Evolutionary conservation across 192 early-diverging fungal species (phyloP).

Genomic region (Pilaira anomala): DNA sequence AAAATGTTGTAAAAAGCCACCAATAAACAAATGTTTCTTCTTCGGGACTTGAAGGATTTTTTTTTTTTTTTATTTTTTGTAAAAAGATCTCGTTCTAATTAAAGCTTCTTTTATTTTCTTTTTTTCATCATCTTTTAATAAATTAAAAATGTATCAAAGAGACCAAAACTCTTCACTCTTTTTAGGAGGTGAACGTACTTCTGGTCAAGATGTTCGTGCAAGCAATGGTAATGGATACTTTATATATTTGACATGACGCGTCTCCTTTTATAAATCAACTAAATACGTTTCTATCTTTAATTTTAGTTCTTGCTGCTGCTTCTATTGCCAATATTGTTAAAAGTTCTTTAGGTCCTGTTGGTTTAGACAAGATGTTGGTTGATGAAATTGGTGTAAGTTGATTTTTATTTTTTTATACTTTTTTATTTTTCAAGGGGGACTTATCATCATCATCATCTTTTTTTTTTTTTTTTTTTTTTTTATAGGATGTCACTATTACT

Average conservation of each 20-base stretch:
- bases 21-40: no score
- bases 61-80: no score
- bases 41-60: no score
- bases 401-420: not conserved
- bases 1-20: no score
- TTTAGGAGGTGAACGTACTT: slow-evolving; percentile 85
- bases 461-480: slow-evolving; percentile 1
- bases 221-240: slow-evolving; percentile 79
- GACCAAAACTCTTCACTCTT: slow-evolving; percentile 58
- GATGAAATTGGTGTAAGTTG: slow-evolving; percentile 94
- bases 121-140: slow-evolving; percentile 4
- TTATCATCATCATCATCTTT: not conserved
- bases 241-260: not conserved
- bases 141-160: slow-evolving; percentile 43
- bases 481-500: slow-evolving; percentile 95
- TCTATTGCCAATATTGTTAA: slow-evolving; percentile 99
- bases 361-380: slow-evolving; percentile 99
- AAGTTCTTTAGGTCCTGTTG: slow-evolving; percentile 97
- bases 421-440: not conserved
- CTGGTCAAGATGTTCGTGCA: slow-evolving; percentile 86
- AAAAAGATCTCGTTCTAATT: no score
- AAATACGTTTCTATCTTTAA: no score
- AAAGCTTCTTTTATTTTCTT: not conserved
- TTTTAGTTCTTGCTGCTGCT: slow-evolving; percentile 90
- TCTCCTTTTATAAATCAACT: slow-evolving; percentile 7